Conservation (phyloP, 164 flowering plant genomes). For the Litsea cubeba region DNA sequence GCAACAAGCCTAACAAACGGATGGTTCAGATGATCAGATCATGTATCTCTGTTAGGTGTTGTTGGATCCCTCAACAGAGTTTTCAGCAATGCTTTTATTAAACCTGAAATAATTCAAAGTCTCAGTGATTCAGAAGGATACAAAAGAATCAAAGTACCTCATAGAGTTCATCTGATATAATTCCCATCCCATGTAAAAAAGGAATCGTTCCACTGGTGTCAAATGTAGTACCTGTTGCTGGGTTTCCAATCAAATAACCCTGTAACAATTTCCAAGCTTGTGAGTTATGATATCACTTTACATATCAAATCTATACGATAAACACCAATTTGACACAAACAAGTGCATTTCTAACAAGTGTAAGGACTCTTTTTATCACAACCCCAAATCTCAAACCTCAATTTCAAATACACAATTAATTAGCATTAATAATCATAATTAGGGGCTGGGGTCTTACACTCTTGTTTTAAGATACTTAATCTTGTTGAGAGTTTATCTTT, state of each 20-base stretch:
- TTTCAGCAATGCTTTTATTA: neutral
- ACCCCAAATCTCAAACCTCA: too few relatives aligned
- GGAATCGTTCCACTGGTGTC: neutral
- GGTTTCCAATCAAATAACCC: conserved; percentile 3
- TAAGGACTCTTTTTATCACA: too few relatives aligned
- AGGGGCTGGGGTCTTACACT: too few relatives aligned
- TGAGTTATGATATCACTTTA: neutral
- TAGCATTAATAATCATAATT: too few relatives aligned
- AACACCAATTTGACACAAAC: neutral
- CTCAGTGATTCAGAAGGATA: neutral
- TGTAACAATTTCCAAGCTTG: neutral
- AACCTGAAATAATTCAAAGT: neutral
- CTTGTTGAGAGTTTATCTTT: too few relatives aligned
- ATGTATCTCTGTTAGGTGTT: neutral
- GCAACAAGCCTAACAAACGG: neutral
- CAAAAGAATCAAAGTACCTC: neutral
- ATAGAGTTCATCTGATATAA: neutral
- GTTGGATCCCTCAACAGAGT: neutral
- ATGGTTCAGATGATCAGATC: too few relatives aligned
- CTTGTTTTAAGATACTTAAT: too few relatives aligned
- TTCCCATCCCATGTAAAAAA: neutral
- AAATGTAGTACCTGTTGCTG: neutral
- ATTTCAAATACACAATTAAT: too few relatives aligned
- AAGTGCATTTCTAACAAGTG: too few relatives aligned
- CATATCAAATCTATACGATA: neutral